Evolutionary conservation across 1,284 basidiomycete genomes (phyloP).

Genomic region (Ganoderma sinense): DNA sequence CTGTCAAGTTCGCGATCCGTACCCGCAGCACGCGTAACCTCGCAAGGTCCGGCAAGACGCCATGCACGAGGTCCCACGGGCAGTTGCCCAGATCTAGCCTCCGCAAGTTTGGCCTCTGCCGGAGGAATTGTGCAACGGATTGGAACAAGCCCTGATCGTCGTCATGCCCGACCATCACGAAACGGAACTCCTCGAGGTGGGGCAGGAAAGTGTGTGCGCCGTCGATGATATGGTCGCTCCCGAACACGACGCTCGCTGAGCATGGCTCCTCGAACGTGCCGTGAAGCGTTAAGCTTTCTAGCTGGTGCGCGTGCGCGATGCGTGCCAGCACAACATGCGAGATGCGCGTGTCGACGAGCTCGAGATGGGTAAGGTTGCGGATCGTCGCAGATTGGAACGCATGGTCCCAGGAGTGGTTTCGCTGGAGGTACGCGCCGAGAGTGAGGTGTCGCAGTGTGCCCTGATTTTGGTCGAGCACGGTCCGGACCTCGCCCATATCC

Average conservation of each 20-base stretch:
- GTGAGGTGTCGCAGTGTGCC: slow-evolving; percentile 65
- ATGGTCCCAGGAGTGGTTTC: slow-evolving; percentile 69
- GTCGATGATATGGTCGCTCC: slow-evolving; percentile 64
- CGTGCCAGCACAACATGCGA: slow-evolving; percentile 67
- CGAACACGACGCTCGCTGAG: slow-evolving; percentile 67
- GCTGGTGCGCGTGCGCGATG: slow-evolving; percentile 64
- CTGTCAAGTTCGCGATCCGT: slow-evolving; percentile 56
- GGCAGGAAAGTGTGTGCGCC: slow-evolving; percentile 67
- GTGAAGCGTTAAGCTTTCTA: slow-evolving; percentile 68
- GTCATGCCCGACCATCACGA: slow-evolving; percentile 68
- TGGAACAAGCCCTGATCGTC: slow-evolving; percentile 60
- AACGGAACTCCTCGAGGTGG: slow-evolving; percentile 65
- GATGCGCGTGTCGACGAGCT: slow-evolving; percentile 71
- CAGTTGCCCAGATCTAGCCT: slow-evolving; percentile 67
- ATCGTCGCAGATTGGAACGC: slow-evolving; percentile 69
- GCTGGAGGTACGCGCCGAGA: slow-evolving; percentile 68
- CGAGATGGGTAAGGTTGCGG: slow-evolving; percentile 68
- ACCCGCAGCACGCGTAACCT: slow-evolving; percentile 62
- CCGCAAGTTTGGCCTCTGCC: slow-evolving; percentile 53
- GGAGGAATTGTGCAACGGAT: slow-evolving; percentile 61
- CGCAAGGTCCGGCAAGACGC: slow-evolving; percentile 56
- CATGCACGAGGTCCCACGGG: slow-evolving; percentile 65
- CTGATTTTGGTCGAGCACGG: slow-evolving; percentile 65
- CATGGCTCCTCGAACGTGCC: slow-evolving; percentile 67
- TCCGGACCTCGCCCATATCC: slow-evolving; percentile 71